These are phyloP conservation scores for Sabuloglossum arenarium DNA, from an alignment of 495 filamentous ascomycete species.

Conservation along the genomic window DNA sequence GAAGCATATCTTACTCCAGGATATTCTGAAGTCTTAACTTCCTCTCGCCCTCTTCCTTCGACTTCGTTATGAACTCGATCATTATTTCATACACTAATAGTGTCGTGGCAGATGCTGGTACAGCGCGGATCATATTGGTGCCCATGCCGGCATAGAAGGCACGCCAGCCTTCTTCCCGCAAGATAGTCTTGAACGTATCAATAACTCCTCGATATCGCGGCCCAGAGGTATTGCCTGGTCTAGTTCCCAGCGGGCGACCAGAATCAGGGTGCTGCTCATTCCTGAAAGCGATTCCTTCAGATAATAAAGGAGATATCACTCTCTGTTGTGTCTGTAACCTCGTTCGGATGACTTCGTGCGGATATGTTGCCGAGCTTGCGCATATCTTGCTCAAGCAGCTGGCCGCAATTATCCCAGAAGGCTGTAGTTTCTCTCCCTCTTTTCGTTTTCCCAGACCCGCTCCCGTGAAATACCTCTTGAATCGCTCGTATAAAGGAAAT, in stretches of 20 bases:
- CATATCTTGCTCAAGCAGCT: constrained; percentile 91
- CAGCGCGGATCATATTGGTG: constrained; percentile 88
- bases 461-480: constrained; percentile 81
- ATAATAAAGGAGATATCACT: constrained; percentile 27
- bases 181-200: constrained; percentile 65
- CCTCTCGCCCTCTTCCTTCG: neutral
- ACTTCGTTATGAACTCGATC: neutral
- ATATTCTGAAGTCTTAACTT: neutral
- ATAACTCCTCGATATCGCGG: constrained; percentile 62
- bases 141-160: constrained; percentile 97
- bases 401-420: constrained; percentile 52
- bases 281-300: constrained; percentile 39
- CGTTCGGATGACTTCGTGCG: constrained; percentile 87
- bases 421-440: constrained; percentile 14
- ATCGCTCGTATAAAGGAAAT: constrained; percentile 86
- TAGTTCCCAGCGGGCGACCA: neutral
- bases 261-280: constrained; percentile 19
- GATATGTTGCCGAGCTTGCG: constrained; percentile 89
- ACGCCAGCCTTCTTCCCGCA: constrained; percentile 82
- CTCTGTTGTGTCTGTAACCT: constrained; percentile 73
- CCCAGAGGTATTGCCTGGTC: constrained; percentile 5
- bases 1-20: neutral
- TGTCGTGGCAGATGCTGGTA: constrained; percentile 88
- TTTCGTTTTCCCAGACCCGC: constrained; percentile 52
- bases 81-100: constrained; percentile 82